phyloP scores from a whole-genome alignment of 192 early-diverging fungal genomes.

The Podila clonocystis region DNA sequence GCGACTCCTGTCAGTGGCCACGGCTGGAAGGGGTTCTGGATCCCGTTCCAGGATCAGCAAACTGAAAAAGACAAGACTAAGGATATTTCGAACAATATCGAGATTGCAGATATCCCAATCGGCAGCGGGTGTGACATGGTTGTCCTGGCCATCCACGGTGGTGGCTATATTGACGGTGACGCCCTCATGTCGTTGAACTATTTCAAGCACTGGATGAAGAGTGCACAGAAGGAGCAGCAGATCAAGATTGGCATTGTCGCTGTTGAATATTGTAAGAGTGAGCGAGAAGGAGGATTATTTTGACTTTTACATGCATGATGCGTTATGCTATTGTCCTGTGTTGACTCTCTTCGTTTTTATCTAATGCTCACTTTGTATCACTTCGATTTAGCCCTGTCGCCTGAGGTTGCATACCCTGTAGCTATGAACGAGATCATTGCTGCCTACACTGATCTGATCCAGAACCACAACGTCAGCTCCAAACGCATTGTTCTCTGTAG shows the following conservation, averaged over 20 bases:
- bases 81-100: not conserved
- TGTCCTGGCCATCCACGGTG: slow-evolving; percentile 27
- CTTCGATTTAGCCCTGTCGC: slow-evolving; percentile 17
- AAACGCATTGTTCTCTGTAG: slow-evolving; percentile 31
- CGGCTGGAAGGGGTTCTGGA: slow-evolving; percentile 35
- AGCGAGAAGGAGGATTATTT: not conserved
- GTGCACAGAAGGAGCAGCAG: slow-evolving; percentile 9
- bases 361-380: not conserved
- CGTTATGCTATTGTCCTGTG: not conserved
- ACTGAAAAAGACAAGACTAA: not conserved
- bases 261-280: slow-evolving; percentile 42
- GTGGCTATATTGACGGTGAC: slow-evolving; percentile 24
- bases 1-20: slow-evolving; percentile 5
- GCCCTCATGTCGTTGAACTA: slow-evolving; percentile 29
- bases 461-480: slow-evolving; percentile 7
- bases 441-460: slow-evolving; percentile 18
- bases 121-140: slow-evolving; percentile 34
- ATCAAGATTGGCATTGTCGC: slow-evolving; percentile 31
- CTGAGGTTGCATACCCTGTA: slow-evolving; percentile 26
- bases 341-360: not conserved
- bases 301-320: not conserved
- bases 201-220: slow-evolving; percentile 27
- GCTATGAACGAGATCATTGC: slow-evolving; percentile 35
- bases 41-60: slow-evolving; percentile 42
- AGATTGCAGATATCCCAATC: not conserved